Base-by-base conservation (phyloP, 2,329 filamentous ascomycete genomes). In the Fusarium sp. region DNA sequence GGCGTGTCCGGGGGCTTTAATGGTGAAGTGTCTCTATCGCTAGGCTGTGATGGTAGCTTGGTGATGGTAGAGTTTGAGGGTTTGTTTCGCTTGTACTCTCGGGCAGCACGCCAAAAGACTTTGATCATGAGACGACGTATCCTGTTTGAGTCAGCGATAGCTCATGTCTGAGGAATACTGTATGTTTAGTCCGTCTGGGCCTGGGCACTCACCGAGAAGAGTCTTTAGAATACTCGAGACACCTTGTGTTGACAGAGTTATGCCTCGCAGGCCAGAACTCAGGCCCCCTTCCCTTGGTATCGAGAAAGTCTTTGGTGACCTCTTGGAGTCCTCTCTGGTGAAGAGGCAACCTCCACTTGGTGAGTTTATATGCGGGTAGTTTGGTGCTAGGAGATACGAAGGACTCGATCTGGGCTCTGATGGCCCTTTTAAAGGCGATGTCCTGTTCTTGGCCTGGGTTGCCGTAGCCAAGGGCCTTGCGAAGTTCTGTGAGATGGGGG, bases 251-350 rank as follows among this genome's bases (percentile, higher is more conserved):
- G 13, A 57, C 22, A n/a, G 47, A 39, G 2, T 10, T 14, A 18
- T 36, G n/a, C 8, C 63, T 56, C 12, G 69, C 63, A 2, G 76
- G 76, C 76, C 76, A 78, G 42, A 69, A 77, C 15, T 71, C 49
- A 7, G 7, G 7, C 10, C 75, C 75, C 26, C 70, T 77, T 7
- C 45, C 54, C 22, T 76, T 39, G 6, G 35, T 45, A 11, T 68
- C 39, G 8, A 77, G 66, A 14, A 77, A 77, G n/a, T 64, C 42
- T 10, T 55, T 57, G 6, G 71, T 64, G 44, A 77, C 52, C 20
- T 77, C 73, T n/a, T 63, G 31, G 24, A 77, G 60, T 6, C 71
- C 75, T 39, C 45, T 58, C 11, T 76, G 73, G 15, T 77, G 75
- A 13, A 24, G 14, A 28, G 47, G 42, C 1, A n/a, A 36, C 35